Conservation (phyloP, 495 filamentous ascomycete genomes). For the Tuber umbilicatum region DNA sequence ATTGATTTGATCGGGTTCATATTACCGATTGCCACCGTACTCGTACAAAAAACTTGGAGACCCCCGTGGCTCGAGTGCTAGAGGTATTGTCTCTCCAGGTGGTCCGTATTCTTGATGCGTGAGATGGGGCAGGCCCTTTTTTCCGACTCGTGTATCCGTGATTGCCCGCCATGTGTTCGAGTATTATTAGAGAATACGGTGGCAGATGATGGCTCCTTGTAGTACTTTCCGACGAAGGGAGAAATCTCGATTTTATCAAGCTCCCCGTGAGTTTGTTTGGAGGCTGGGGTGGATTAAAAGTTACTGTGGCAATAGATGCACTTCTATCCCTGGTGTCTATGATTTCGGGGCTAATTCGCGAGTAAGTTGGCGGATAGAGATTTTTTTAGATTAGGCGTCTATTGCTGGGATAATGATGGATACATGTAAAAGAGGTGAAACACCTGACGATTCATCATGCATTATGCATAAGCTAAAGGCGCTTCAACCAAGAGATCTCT, state of each 20-base stretch:
- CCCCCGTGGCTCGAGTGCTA: background rate
- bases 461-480: background rate
- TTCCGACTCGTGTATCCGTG: too few species aligned
- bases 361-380: background rate
- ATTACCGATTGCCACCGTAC: background rate
- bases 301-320: background rate
- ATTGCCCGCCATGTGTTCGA: background rate
- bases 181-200: too few species aligned
- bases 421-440: background rate
- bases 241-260: background rate
- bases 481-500: background rate
- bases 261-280: background rate
- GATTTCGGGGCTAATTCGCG: too few species aligned
- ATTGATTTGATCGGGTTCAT: background rate
- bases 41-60: background rate
- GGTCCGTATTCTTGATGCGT: background rate
- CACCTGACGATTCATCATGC: too few species aligned
- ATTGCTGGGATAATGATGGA: background rate
- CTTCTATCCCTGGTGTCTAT: too few species aligned
- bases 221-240: background rate
- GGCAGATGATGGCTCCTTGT: background rate
- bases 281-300: background rate
- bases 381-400: background rate
- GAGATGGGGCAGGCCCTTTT: background rate
- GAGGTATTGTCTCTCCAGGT: background rate